Percentiles rank a stretch among this genome's conserved stretches.
These are phyloP conservation scores for Camellia oleifera DNA, from an alignment of 179 eudicot genomes.

Conservation along the genomic window DNA sequence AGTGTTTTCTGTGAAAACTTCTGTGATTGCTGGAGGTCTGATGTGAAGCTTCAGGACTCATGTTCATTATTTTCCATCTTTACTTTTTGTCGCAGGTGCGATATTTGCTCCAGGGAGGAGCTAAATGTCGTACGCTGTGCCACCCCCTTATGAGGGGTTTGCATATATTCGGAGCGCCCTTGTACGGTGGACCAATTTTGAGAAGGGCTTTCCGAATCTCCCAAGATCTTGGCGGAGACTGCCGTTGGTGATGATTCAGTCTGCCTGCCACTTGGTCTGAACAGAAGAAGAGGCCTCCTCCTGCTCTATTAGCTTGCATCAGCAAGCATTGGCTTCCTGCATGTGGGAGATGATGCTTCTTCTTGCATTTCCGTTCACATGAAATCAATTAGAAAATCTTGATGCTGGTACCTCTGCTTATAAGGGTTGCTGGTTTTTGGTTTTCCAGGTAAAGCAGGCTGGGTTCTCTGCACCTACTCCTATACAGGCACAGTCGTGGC, in stretches of 20 bases:
- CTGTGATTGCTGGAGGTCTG: conserved; percentile 41
- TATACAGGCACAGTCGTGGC: conserved; percentile 99
- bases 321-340: conserved; percentile 59
- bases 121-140: conserved; percentile 99
- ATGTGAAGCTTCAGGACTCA: conserved; percentile 49
- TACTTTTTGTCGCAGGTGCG: conserved; percentile 97
- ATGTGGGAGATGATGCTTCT: conserved; percentile 73
- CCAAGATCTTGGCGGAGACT: conserved; percentile 62
- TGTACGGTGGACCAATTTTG: conserved; percentile 58
- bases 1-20: conserved; percentile 31
- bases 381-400: conserved; percentile 26
- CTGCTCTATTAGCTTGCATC: conserved; percentile 76
- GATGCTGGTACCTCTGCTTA: conserved; percentile 30
- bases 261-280: conserved; percentile 86
- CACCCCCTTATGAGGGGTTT: conserved; percentile 69
- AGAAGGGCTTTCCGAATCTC: conserved; percentile 74
- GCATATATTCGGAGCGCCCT: conserved; percentile 53
- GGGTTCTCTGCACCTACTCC: conserved; percentile 98
- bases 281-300: conserved; percentile 60
- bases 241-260: conserved; percentile 75
- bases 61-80: conserved; percentile 49
- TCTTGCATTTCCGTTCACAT: conserved; percentile 42
- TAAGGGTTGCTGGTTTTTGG: conserved; percentile 29
- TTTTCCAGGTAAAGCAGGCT: conserved; percentile 69
- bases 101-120: conserved; percentile 99